Percentiles rank a stretch among this genome's conserved stretches.
These are phyloP conservation scores for Arabidopsis suecica DNA, from an alignment of 345 rosid species.

Conservation along the genomic window DNA sequence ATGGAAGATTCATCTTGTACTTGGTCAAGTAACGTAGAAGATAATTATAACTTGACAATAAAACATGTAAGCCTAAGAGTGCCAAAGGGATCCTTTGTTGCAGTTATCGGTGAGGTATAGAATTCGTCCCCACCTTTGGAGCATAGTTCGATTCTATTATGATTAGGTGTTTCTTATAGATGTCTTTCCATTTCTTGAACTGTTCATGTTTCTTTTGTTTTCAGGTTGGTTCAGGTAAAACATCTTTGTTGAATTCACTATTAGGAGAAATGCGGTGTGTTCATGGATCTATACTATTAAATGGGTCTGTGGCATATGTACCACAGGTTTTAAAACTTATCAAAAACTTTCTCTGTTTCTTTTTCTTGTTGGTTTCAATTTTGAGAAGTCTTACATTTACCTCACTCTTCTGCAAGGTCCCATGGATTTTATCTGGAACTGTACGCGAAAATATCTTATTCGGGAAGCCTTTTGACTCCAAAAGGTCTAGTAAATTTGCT, in stretches of 20 bases:
- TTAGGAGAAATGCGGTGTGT: constrained; percentile 73
- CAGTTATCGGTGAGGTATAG: constrained; percentile 83
- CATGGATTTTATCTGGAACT: constrained; percentile 94
- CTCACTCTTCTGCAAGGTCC: constrained; percentile 60
- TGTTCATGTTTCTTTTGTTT: constrained; percentile 29
- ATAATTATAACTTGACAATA: constrained; percentile 56
- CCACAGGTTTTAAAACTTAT: constrained; percentile 70
- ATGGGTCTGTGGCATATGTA: constrained; percentile 76
- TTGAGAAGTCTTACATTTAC: constrained; percentile 29
- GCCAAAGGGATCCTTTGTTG: constrained; percentile 72
- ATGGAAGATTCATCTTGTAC: constrained; percentile 70
- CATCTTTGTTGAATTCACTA: constrained; percentile 77
- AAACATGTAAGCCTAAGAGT: constrained; percentile 62
- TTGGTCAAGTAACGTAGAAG: constrained; percentile 65
- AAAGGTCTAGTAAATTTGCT: constrained; percentile 54
- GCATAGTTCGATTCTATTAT: neutral
- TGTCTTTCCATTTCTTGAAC: neutral
- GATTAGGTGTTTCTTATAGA: neutral
- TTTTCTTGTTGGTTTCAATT: constrained; percentile 24
- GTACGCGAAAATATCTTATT: constrained; percentile 76
- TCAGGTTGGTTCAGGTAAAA: constrained; percentile 98
- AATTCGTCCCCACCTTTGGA: neutral
- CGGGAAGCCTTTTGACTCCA: constrained; percentile 64
- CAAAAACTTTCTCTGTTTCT: constrained; percentile 17
- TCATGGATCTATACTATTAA: constrained; percentile 61